These are phyloP conservation scores for Nelumbo lutea DNA, from an alignment of 164 flowering plant species.

Conservation along the genomic window DNA sequence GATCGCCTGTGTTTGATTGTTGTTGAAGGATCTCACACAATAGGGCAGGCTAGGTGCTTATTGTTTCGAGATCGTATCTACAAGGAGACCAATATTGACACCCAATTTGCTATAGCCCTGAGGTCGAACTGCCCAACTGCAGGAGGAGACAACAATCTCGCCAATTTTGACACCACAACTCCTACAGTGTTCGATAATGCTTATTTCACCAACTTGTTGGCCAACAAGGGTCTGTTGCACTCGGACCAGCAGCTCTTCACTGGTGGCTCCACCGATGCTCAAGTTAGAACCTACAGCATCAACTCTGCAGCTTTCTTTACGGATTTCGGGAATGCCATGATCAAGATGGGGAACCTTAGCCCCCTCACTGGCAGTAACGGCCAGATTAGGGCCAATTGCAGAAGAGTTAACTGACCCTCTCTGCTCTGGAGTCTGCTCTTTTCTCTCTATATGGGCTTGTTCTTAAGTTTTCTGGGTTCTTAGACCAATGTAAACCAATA, in stretches of 20 bases:
- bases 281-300: constrained; percentile 16
- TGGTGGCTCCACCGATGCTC: constrained; percentile 11
- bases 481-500: too few species aligned
- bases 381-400: constrained; percentile 30
- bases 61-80: constrained; percentile 22
- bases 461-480: too few species aligned
- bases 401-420: constrained; percentile 16
- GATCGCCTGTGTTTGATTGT: too few species aligned
- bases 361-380: constrained; percentile 20
- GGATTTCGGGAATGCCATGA: constrained; percentile 16
- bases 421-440: too few species aligned
- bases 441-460: too few species aligned
- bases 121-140: constrained; percentile 18
- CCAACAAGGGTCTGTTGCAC: constrained; percentile 21
- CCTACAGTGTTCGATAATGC: constrained; percentile 14
- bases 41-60: constrained; percentile 33
- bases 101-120: constrained; percentile 17
- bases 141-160: constrained; percentile 19
- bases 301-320: constrained; percentile 15
- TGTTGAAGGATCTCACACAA: constrained; percentile 30
- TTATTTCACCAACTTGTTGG: constrained; percentile 13
- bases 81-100: constrained; percentile 24
- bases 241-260: constrained; percentile 7
- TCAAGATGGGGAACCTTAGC: too few species aligned
- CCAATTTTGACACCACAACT: constrained; percentile 20